These are phyloP conservation scores for Solanum habrochaites DNA, from an alignment of 257 asterid genomes.

Conservation along the genomic window DNA sequence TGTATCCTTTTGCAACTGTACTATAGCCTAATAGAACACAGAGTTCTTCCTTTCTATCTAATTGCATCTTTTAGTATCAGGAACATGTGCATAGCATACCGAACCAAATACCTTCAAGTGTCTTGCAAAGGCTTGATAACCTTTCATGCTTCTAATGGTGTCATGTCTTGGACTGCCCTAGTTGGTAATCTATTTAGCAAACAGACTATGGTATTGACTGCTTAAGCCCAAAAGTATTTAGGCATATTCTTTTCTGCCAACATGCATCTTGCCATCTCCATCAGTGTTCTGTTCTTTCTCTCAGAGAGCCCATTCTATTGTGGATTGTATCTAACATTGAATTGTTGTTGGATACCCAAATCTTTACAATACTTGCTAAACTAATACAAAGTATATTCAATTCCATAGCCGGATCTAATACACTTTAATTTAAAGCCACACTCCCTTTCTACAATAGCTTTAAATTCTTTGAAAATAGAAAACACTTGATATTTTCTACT, in stretches of 20 bases:
- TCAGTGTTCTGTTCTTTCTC: neutral
- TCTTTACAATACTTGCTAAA: neutral
- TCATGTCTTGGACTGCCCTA: neutral
- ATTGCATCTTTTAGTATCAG: neutral
- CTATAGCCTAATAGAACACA: neutral
- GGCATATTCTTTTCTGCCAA: neutral
- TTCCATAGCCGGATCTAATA: too few relatives aligned
- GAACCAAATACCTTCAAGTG: neutral
- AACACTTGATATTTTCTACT: neutral
- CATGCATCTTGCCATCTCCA: neutral
- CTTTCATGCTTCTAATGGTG: neutral
- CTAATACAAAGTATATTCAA: neutral
- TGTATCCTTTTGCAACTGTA: neutral
- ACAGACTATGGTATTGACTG: neutral
- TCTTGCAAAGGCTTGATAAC: neutral
- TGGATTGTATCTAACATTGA: neutral
- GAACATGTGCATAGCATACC: neutral
- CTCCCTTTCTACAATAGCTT: neutral
- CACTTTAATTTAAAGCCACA: neutral
- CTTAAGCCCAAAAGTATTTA: neutral
- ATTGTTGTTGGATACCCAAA: neutral
- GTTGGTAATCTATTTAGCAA: neutral
- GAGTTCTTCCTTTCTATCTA: neutral
- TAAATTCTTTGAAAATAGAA: neutral
- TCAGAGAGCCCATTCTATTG: neutral